A percentile compares a stretch with the other conserved stretches of the same genome.
These are phyloP conservation scores for Cystobasidium pallidum DNA, from an alignment of 1,284 basidiomycete species.

Conservation along the genomic window DNA sequence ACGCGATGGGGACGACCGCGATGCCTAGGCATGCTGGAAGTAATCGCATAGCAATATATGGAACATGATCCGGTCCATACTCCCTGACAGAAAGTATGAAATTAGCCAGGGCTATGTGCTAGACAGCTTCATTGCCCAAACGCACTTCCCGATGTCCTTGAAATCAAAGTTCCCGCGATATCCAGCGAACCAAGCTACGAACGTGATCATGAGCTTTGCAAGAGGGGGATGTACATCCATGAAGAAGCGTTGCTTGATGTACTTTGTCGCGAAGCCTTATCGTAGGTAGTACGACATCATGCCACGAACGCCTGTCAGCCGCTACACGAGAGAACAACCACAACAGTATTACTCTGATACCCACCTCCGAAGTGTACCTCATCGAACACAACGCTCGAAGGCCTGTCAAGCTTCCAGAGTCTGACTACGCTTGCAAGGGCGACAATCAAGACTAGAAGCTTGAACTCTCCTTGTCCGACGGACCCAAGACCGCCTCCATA, in stretches of 20 bases:
- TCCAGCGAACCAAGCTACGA: conserved; percentile 84
- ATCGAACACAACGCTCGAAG: conserved; percentile 92
- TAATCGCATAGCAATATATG: conserved; percentile 94
- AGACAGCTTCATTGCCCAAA: conserved; percentile 45
- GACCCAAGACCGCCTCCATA: conserved; percentile 67
- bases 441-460: conserved; percentile 67
- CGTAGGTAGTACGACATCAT: neutral
- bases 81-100: conserved; percentile 60
- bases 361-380: conserved; percentile 94
- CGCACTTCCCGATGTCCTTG: conserved; percentile 92
- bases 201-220: conserved; percentile 91
- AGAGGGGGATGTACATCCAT: conserved; percentile 98
- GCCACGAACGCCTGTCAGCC: neutral
- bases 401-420: conserved; percentile 75
- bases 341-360: neutral
- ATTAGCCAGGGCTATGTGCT: neutral
- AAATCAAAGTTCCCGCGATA: conserved; percentile 95
- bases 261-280: conserved; percentile 71
- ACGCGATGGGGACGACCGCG: conserved; percentile 84
- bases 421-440: conserved; percentile 73
- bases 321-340: neutral
- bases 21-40: conserved; percentile 89
- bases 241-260: conserved; percentile 83
- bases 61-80: conserved; percentile 74
- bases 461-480: conserved; percentile 68